These are phyloP conservation scores for Passalora sequoiae DNA, from an alignment of 2,329 filamentous ascomycete genomes.

Conservation along the genomic window DNA sequence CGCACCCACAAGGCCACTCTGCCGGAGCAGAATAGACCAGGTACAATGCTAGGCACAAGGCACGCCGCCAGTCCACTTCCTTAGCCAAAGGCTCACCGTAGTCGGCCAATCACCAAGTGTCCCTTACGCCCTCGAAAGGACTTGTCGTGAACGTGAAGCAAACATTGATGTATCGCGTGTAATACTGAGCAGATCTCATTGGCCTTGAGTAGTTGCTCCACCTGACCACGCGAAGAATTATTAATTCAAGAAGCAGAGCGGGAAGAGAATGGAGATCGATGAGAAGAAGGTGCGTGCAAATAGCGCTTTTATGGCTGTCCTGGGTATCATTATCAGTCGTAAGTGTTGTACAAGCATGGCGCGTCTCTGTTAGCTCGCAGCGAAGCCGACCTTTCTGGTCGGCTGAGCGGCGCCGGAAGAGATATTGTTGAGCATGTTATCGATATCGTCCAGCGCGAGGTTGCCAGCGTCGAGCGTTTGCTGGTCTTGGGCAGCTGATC, in stretches of 20 bases:
- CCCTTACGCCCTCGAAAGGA: conserved; percentile 11
- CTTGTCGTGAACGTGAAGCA: conserved; percentile 11
- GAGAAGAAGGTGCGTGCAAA: too few species aligned
- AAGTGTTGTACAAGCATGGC: conserved; percentile 5
- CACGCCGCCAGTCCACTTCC: conserved; percentile 9
- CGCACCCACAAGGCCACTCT: not conserved
- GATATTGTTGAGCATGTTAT: conserved; percentile 41
- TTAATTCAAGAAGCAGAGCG: too few species aligned
- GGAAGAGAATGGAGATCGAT: too few species aligned
- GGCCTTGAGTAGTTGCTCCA: conserved; percentile 49
- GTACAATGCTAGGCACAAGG: conserved; percentile 1
- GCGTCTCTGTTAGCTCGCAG: conserved; percentile 14
- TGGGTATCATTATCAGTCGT: conserved; percentile 11
- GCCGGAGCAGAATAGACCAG: not conserved
- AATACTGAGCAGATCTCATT: conserved; percentile 53
- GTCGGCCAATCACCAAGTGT: conserved; percentile 10
- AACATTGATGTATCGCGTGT: conserved; percentile 46
- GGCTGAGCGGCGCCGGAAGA: conserved; percentile 26
- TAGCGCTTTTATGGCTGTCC: too few species aligned
- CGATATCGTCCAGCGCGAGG: conserved; percentile 46
- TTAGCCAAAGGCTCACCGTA: conserved; percentile 9
- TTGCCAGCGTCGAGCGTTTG: conserved; percentile 41
- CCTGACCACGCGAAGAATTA: conserved; percentile 44
- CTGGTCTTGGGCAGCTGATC: conserved; percentile 34
- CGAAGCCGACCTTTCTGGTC: conserved; percentile 34